Percentiles rank a stretch among this genome's conserved stretches.
Conservation (phyloP, 768 basidiomycete genomes). For the Pleurotus sapidus region DNA sequence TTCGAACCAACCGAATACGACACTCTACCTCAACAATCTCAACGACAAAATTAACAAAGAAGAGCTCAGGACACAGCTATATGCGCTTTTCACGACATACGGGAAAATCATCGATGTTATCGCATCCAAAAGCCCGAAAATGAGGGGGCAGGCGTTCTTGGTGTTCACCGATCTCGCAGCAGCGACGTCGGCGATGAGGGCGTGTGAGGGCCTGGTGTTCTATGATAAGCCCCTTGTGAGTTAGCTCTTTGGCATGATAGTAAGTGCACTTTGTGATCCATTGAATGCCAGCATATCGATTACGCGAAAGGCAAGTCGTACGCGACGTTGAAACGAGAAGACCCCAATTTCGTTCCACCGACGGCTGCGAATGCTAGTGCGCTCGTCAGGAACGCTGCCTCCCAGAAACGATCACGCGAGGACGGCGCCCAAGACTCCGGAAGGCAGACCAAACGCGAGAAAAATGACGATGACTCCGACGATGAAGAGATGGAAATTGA, state of each 20-base stretch:
- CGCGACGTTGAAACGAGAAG: slow-evolving; percentile 75
- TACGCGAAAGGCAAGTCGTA: slow-evolving; percentile 91
- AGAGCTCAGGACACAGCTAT: slow-evolving; percentile 80
- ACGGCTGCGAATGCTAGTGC: slow-evolving; percentile 59
- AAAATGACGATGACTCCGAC: slow-evolving; percentile 58
- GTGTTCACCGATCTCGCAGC: slow-evolving; percentile 90
- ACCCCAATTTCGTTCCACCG: slow-evolving; percentile 79
- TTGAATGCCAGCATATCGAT: slow-evolving; percentile 68
- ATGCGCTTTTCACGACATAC: slow-evolving; percentile 88
- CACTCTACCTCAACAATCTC: slow-evolving; percentile 91
- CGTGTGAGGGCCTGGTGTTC: slow-evolving; percentile 89
- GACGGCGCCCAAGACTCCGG: slow-evolving; percentile 55
- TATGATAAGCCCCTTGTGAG: slow-evolving; percentile 91
- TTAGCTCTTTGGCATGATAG: slow-evolving; percentile 12
- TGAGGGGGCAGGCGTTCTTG: slow-evolving; percentile 94
- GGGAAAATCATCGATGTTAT: slow-evolving; percentile 93
- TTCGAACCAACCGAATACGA: slow-evolving; percentile 74
- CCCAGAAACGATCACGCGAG: slow-evolving; percentile 67
- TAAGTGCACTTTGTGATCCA: slow-evolving; percentile 8
- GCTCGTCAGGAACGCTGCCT: slow-evolving; percentile 28
- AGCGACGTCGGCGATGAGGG: slow-evolving; percentile 90
- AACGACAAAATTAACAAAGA: slow-evolving; percentile 92
- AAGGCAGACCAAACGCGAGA: slow-evolving; percentile 66
- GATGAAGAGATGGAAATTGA: slow-evolving; percentile 95
- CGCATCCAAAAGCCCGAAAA: slow-evolving; percentile 80